Evolutionary conservation across 148 eudicot species (phyloP).

Genomic region (Heliosperma pusillum): DNA sequence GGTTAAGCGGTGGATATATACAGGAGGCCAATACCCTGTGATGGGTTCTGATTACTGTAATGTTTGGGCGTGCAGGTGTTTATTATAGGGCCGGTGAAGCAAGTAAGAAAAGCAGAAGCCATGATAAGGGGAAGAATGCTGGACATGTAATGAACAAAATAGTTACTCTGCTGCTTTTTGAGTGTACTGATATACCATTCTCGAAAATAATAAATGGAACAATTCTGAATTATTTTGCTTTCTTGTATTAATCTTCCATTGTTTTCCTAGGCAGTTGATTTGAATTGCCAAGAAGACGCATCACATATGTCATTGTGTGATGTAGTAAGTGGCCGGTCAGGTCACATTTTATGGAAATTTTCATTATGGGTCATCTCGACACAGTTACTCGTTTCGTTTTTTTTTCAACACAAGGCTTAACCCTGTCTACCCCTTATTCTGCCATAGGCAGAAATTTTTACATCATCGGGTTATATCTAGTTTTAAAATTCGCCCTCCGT

Average conservation of each 20-base stretch:
- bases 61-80: slow-evolving; percentile 52
- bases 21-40: no score
- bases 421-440: no score
- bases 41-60: slow-evolving; percentile 1
- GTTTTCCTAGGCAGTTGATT: background rate
- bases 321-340: background rate
- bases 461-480: no score
- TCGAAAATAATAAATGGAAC: slow-evolving; percentile 19
- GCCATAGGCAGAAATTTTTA: no score
- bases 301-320: no score
- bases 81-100: slow-evolving; percentile 70
- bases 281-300: no score
- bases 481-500: no score
- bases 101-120: slow-evolving; percentile 89
- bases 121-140: slow-evolving; percentile 79
- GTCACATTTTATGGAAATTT: no score
- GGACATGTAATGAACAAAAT: slow-evolving; percentile 36
- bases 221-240: background rate
- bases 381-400: background rate
- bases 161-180: slow-evolving; percentile 14
- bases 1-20: background rate
- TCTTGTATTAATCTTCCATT: background rate
- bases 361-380: background rate
- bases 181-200: slow-evolving; percentile 23
- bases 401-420: background rate